phyloP scores from a whole-genome alignment of 164 flowering plant genomes.

The Sextonia rubra region DNA sequence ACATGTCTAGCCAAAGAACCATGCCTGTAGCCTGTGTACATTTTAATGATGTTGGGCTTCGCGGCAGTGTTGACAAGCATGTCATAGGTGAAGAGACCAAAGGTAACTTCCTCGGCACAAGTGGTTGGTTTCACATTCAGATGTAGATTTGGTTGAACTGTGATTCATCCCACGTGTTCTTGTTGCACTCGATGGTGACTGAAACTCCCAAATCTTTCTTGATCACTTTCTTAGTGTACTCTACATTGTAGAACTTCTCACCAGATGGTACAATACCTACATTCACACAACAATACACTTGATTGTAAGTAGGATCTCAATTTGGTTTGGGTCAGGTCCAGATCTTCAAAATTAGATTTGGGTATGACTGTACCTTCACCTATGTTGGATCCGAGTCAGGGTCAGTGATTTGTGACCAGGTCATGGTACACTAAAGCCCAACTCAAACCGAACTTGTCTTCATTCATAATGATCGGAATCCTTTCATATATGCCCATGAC shows the following conservation, averaged over 20 bases:
- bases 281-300: background rate
- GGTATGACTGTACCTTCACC: no score
- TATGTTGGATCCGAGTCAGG: no score
- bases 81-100: slow-evolving; percentile 12
- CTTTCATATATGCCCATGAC: no score
- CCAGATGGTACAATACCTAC: slow-evolving; percentile 14
- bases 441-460: no score
- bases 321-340: no score
- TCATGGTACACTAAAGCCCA: no score
- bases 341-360: no score
- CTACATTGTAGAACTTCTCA: slow-evolving; percentile 8
- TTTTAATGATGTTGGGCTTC: slow-evolving; percentile 8
- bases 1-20: no score
- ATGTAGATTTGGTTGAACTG: slow-evolving; percentile 10
- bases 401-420: no score
- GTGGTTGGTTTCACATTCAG: slow-evolving; percentile 7
- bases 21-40: background rate
- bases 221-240: slow-evolving; percentile 1
- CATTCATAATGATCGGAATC: no score
- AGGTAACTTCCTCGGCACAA: slow-evolving; percentile 10
- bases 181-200: slow-evolving; percentile 9
- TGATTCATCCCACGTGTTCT: slow-evolving; percentile 12
- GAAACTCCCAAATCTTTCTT: slow-evolving; percentile 4
- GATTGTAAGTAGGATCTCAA: no score
- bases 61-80: slow-evolving; percentile 9